A percentile compares a stretch with the other conserved stretches of the same genome.
phyloP scores from a whole-genome alignment of 2,329 filamentous ascomycete genomes.

The Penicillium sp. region DNA sequence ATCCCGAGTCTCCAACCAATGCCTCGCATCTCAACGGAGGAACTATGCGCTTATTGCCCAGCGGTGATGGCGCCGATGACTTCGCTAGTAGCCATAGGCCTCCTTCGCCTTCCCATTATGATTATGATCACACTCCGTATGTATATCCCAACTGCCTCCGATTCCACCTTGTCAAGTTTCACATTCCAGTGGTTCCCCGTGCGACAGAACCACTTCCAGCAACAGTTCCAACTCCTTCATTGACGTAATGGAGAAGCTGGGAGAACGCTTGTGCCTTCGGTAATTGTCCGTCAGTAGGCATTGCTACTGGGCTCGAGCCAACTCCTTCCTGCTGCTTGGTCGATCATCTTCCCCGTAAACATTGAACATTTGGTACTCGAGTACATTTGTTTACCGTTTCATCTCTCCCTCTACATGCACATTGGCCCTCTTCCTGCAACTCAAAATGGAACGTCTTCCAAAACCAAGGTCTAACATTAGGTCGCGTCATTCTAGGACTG shows the following conservation, averaged over 20 bases:
- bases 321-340: not conserved
- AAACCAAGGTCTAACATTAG: slow-evolving; percentile 24
- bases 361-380: slow-evolving; percentile 5
- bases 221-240: slow-evolving; percentile 9
- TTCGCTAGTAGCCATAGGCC: slow-evolving; percentile 26
- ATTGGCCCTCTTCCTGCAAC: not conserved
- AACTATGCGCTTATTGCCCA: slow-evolving; percentile 48
- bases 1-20: slow-evolving; percentile 28
- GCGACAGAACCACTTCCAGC: slow-evolving; percentile 16
- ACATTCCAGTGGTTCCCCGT: slow-evolving; percentile 28
- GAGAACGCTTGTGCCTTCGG: not conserved
- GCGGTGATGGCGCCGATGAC: slow-evolving; percentile 36
- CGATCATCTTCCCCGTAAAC: slow-evolving; percentile 7
- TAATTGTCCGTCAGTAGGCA: slow-evolving; percentile 6
- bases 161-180: slow-evolving; percentile 14
- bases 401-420: not conserved
- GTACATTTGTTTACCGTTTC: slow-evolving; percentile 2
- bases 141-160: slow-evolving; percentile 25
- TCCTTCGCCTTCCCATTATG: slow-evolving; percentile 28
- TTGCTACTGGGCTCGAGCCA: not conserved
- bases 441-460: slow-evolving; percentile 16
- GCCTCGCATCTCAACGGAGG: slow-evolving; percentile 34
- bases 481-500: slow-evolving; percentile 15
- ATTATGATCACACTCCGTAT: slow-evolving; percentile 38
- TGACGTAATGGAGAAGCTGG: slow-evolving; percentile 4